Evolutionary conservation across 495 filamentous ascomycete genomes (phyloP).

Genomic region (Penicillium antarcticum): DNA sequence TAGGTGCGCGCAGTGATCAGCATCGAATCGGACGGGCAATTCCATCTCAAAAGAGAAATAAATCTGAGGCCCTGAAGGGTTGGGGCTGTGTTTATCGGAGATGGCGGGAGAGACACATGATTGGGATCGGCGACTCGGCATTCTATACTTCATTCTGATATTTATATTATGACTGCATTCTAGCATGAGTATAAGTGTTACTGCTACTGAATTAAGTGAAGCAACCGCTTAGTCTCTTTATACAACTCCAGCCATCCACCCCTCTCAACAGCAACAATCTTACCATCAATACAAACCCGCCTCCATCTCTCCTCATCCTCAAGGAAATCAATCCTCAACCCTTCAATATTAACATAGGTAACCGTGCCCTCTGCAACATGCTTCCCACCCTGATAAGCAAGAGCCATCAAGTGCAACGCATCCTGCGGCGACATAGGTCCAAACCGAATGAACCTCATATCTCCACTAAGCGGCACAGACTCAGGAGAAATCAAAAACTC

Average conservation of each 20-base stretch:
- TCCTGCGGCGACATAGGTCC: constrained; percentile 56
- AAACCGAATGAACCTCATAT: constrained; percentile 71
- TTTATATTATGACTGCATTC: neutral
- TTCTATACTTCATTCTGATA: no score
- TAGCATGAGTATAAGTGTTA: neutral
- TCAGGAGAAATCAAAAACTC: constrained; percentile 74
- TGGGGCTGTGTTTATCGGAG: neutral
- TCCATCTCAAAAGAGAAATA: constrained; percentile 14
- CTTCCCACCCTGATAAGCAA: constrained; percentile 69
- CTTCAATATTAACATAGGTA: constrained; percentile 62
- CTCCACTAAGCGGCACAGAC: constrained; percentile 62
- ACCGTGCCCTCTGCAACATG: constrained; percentile 63
- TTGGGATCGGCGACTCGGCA: neutral
- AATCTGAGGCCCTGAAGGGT: neutral
- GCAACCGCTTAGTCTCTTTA: constrained; percentile 29
- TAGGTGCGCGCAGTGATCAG: constrained; percentile 50
- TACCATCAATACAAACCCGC: constrained; percentile 84
- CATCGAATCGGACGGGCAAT: constrained; percentile 33
- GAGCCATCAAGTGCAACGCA: constrained; percentile 70
- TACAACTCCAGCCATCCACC: constrained; percentile 69
- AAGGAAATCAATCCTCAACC: constrained; percentile 60
- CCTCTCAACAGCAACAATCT: constrained; percentile 66
- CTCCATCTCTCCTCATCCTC: constrained; percentile 68
- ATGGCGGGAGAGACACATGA: constrained; percentile 2
- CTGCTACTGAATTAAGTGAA: constrained; percentile 23